These are phyloP conservation scores for Viola pubescens DNA, from an alignment of 441 rosid species.

Conservation along the genomic window DNA sequence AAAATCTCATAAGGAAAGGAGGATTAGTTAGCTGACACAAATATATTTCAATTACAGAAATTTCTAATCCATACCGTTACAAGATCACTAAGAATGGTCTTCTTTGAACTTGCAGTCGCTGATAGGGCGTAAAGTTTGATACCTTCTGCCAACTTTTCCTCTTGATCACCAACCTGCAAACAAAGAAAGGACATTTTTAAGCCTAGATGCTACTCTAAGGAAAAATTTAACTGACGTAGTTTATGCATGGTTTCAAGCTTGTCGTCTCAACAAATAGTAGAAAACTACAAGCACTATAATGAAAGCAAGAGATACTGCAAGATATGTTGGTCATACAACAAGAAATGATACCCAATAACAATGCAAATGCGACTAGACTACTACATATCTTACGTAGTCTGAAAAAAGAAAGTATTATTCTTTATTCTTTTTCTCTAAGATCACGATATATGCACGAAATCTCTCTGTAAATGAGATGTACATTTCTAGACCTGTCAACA, in stretches of 20 bases:
- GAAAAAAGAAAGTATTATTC: too few relatives aligned
- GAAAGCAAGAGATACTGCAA: too few relatives aligned
- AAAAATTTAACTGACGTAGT: background rate
- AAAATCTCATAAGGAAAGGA: background rate
- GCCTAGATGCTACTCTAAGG: slow-evolving; percentile 1
- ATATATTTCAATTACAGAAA: background rate
- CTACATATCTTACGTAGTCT: too few relatives aligned
- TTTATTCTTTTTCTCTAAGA: too few relatives aligned
- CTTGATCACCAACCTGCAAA: slow-evolving; percentile 81
- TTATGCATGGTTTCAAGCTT: too few relatives aligned
- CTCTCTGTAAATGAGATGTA: too few relatives aligned
- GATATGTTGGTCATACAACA: too few relatives aligned
- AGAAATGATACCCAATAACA: too few relatives aligned
- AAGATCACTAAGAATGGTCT: slow-evolving; percentile 85
- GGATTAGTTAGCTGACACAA: background rate
- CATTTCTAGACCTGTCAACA: too few relatives aligned
- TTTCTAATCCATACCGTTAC: slow-evolving; percentile 51
- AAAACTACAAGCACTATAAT: background rate
- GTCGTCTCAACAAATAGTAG: too few relatives aligned
- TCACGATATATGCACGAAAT: too few relatives aligned
- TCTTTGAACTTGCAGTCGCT: slow-evolving; percentile 68
- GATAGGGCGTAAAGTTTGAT: slow-evolving; percentile 82
- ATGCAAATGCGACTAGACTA: too few relatives aligned
- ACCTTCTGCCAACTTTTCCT: slow-evolving; percentile 94
- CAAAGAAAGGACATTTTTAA: slow-evolving; percentile 1